These are phyloP conservation scores for Fusarium mangiferae DNA, from an alignment of 2,329 filamentous ascomycete species.

Conservation along the genomic window DNA sequence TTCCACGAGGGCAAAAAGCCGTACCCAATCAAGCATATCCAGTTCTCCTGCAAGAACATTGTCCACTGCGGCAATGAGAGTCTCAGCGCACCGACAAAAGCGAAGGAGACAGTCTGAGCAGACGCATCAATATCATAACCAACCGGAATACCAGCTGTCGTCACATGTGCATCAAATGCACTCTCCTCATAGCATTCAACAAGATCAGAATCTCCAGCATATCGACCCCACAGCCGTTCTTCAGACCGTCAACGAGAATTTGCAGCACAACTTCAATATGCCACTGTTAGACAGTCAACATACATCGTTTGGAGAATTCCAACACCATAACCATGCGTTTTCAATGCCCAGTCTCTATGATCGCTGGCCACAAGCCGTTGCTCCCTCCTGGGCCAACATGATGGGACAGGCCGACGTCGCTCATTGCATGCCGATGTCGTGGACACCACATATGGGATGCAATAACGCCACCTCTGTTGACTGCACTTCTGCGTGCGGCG, in stretches of 20 bases:
- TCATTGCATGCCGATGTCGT: constrained; percentile 30
- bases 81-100: constrained; percentile 29
- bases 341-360: constrained; percentile 10
- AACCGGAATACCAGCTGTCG: constrained; percentile 23
- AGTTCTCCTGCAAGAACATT: constrained; percentile 18
- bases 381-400: constrained; percentile 32
- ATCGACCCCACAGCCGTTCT: constrained; percentile 37
- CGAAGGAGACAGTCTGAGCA: constrained; percentile 31
- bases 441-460: constrained; percentile 34
- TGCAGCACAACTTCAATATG: constrained; percentile 33
- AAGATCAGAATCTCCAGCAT: constrained; percentile 25
- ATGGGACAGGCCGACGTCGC: constrained; percentile 21
- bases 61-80: constrained; percentile 16
- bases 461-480: constrained; percentile 48
- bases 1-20: constrained; percentile 13
- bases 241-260: constrained; percentile 33
- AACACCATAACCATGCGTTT: constrained; percentile 28
- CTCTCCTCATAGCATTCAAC: constrained; percentile 21
- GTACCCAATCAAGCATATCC: constrained; percentile 21
- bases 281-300: constrained; percentile 16
- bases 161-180: constrained; percentile 29
- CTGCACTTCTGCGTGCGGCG: constrained; percentile 50
- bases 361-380: constrained; percentile 17
- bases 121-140: constrained; percentile 11
- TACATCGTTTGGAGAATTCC: constrained; percentile 27